phyloP scores from a whole-genome alignment of 2,329 filamentous ascomycete species.

The Epichloe coenophiala region DNA sequence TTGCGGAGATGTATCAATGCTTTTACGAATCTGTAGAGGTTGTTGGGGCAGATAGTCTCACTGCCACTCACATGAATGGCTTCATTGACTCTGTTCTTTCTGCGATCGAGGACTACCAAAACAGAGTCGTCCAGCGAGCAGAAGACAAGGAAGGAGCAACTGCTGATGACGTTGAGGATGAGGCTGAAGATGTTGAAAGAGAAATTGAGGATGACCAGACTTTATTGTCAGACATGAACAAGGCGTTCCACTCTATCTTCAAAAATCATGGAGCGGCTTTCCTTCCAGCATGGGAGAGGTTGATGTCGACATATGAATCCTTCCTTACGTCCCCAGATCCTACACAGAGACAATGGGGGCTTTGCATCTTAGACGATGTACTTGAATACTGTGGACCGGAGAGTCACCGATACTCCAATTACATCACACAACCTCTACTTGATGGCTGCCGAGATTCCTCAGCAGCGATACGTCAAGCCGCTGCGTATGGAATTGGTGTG shows the following conservation, averaged over 20 bases:
- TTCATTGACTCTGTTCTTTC: slow-evolving; percentile 82
- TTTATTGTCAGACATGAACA: slow-evolving; percentile 97
- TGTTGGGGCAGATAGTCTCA: slow-evolving; percentile 73
- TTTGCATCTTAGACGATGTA: slow-evolving; percentile 97
- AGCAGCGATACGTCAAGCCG: slow-evolving; percentile 87
- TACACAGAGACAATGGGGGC: slow-evolving; percentile 94
- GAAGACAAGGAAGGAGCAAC: slow-evolving; percentile 65
- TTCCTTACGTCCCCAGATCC: slow-evolving; percentile 74
- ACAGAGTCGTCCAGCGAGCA: slow-evolving; percentile 67
- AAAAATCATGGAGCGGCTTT: slow-evolving; percentile 85
- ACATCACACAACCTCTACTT: slow-evolving; percentile 77
- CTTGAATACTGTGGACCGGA: slow-evolving; percentile 90
- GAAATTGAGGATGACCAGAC: slow-evolving; percentile 97
- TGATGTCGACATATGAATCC: slow-evolving; percentile 71
- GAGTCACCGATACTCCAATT: slow-evolving; percentile 72
- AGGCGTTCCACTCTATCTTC: slow-evolving; percentile 97
- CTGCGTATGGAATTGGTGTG: slow-evolving; percentile 89
- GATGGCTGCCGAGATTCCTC: slow-evolving; percentile 76
- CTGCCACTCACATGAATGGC: slow-evolving; percentile 61
- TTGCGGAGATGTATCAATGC: slow-evolving; percentile 98
- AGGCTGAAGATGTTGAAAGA: slow-evolving; percentile 72
- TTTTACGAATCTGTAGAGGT: slow-evolving; percentile 98
- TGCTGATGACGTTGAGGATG: slow-evolving; percentile 79
- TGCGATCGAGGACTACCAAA: slow-evolving; percentile 84
- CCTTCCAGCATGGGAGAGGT: slow-evolving; percentile 73